These are phyloP conservation scores for Pelargonium fulgidum DNA, from an alignment of 441 rosid species.

Conservation along the genomic window DNA sequence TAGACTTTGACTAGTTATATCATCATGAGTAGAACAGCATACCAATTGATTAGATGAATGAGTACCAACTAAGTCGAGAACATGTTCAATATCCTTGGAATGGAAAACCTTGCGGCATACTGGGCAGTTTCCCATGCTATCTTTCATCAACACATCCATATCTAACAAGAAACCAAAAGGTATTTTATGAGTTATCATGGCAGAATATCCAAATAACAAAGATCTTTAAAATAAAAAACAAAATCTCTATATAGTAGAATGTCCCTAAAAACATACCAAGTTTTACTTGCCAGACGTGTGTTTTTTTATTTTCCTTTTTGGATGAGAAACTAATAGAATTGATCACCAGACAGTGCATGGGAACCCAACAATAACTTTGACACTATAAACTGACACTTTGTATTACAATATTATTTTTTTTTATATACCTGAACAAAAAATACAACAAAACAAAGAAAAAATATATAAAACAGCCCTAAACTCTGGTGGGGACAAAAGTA, in stretches of 20 bases:
- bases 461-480: too few species aligned
- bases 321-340: background rate
- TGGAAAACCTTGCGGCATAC: conserved; percentile 75
- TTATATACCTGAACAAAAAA: too few species aligned
- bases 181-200: background rate
- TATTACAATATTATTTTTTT: too few species aligned
- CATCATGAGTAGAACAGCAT: conserved; percentile 13
- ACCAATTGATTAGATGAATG: conserved; percentile 45
- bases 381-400: too few species aligned
- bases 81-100: conserved; percentile 65
- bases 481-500: too few species aligned
- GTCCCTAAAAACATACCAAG: background rate
- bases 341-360: too few species aligned
- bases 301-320: background rate
- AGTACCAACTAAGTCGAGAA: conserved; percentile 56
- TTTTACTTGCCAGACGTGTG: background rate
- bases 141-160: conserved; percentile 27
- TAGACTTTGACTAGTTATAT: conserved; percentile 5
- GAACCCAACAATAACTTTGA: too few species aligned
- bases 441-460: too few species aligned
- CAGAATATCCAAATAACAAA: background rate
- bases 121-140: conserved; percentile 60
- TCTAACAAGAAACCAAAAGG: conserved; percentile 22
- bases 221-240: background rate
- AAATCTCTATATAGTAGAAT: background rate